A percentile compares a stretch with the other conserved stretches of the same genome.
Evolutionary conservation across 345 rosid genomes (phyloP).

Genomic region (Corchorus olitorius): DNA sequence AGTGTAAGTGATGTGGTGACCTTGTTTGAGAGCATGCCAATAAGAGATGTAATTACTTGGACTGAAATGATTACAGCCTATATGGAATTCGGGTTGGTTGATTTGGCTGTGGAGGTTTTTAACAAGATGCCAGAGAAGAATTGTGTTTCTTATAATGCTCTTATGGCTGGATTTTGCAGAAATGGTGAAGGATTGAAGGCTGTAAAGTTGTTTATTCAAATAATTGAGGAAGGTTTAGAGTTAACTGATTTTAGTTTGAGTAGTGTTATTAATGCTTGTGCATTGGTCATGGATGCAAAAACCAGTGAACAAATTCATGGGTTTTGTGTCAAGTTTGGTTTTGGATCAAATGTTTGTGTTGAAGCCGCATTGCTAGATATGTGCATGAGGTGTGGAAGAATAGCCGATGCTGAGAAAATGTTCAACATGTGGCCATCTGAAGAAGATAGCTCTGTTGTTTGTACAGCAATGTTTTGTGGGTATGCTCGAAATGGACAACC

Average conservation of each 20-base stretch:
- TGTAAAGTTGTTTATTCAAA: conserved; percentile 48
- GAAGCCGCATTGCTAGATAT: conserved; percentile 76
- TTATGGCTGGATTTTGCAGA: conserved; percentile 68
- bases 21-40: conserved; percentile 53
- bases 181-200: conserved; percentile 57
- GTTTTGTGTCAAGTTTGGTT: conserved; percentile 65
- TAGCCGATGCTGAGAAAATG: conserved; percentile 73
- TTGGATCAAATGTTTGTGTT: conserved; percentile 51
- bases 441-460: conserved; percentile 43
- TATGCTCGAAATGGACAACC: conserved; percentile 73
- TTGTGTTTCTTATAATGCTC: conserved; percentile 57
- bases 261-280: conserved; percentile 65
- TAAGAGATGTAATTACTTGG: conserved; percentile 62
- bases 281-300: conserved; percentile 43
- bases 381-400: conserved; percentile 81
- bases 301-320: conserved; percentile 77
- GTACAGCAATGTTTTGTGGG: conserved; percentile 77
- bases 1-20: conserved; percentile 43
- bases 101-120: conserved; percentile 60
- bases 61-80: conserved; percentile 68
- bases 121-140: conserved; percentile 66
- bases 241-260: conserved; percentile 67
- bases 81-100: conserved; percentile 66
- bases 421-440: conserved; percentile 52
- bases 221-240: conserved; percentile 58